These are phyloP conservation scores for Sideroxylon spinosum DNA, from an alignment of 179 eudicot species.

Conservation along the genomic window DNA sequence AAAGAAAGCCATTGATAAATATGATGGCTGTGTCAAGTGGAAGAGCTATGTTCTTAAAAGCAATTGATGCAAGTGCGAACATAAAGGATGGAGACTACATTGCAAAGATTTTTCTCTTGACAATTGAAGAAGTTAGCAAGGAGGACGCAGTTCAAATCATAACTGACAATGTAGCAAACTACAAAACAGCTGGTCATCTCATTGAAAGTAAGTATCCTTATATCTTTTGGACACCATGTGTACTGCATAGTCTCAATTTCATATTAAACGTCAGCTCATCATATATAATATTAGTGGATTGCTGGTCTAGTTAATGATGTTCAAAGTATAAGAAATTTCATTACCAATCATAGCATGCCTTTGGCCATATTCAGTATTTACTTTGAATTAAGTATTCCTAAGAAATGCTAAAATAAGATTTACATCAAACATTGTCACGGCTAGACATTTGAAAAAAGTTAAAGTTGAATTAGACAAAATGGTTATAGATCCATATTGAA, in stretches of 20 bases:
- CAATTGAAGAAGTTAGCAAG: slow-evolving; percentile 15
- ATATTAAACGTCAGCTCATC: slow-evolving; percentile 2
- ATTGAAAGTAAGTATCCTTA: slow-evolving; percentile 22
- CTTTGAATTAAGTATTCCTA: too few relatives aligned
- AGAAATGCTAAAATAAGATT: too few relatives aligned
- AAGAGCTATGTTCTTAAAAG: slow-evolving; percentile 18
- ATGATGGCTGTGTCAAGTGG: slow-evolving; percentile 4
- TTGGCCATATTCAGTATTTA: too few relatives aligned
- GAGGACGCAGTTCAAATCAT: slow-evolving; percentile 22
- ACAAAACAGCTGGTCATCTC: slow-evolving; percentile 10
- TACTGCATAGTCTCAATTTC: slow-evolving; percentile 20
- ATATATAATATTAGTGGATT: slow-evolving; percentile 19
- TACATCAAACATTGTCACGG: too few relatives aligned
- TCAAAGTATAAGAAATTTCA: slow-evolving; percentile 16
- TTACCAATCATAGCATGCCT: slow-evolving; percentile 7
- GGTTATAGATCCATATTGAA: too few relatives aligned
- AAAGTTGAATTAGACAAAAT: too few relatives aligned
- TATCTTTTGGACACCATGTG: slow-evolving; percentile 29
- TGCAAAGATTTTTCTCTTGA: slow-evolving; percentile 11
- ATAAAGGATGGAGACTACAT: slow-evolving; percentile 11
- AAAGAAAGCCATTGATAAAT: slow-evolving; percentile 19
- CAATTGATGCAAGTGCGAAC: slow-evolving; percentile 14
- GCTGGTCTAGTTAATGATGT: slow-evolving; percentile 2
- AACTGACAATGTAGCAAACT: slow-evolving; percentile 17
- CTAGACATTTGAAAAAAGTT: too few relatives aligned